Conservation (phyloP, 352 stramenopile genomes). For the Chrysophaeum taylorii region DNA sequence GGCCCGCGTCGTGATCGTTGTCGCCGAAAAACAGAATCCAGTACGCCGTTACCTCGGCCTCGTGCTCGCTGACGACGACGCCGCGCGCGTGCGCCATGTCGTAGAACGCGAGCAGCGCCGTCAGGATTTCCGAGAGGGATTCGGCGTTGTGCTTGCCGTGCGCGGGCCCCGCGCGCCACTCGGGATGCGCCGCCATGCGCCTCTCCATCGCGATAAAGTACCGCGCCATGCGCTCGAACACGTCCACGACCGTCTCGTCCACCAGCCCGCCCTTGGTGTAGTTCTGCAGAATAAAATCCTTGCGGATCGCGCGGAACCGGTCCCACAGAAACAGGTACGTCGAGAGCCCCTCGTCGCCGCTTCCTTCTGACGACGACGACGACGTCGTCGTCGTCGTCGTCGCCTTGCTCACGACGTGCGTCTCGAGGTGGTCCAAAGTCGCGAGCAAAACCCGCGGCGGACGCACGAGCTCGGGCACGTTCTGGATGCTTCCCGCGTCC, state of each 20-base stretch:
- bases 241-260: slow-evolving; percentile 74
- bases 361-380: no score
- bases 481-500: slow-evolving; percentile 65
- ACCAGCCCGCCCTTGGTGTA: slow-evolving; percentile 81
- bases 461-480: slow-evolving; percentile 63
- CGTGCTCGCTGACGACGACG: neutral
- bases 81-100: neutral
- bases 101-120: slow-evolving; percentile 7
- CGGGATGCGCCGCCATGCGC: slow-evolving; percentile 49
- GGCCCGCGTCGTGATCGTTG: neutral
- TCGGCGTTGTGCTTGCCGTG: slow-evolving; percentile 12
- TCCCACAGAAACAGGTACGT: slow-evolving; percentile 96
- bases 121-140: neutral
- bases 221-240: slow-evolving; percentile 83
- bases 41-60: slow-evolving; percentile 4
- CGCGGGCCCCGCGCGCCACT: neutral
- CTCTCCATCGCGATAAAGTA: slow-evolving; percentile 89
- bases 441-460: slow-evolving; percentile 38
- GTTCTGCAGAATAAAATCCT: slow-evolving; percentile 91
- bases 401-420: neutral
- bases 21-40: neutral
- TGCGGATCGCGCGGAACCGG: slow-evolving; percentile 84
- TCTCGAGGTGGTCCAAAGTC: slow-evolving; percentile 5
- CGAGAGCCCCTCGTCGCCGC: slow-evolving; percentile 34
- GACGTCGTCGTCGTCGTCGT: no score